Percentiles rank a stretch among this genome's conserved stretches.
These are phyloP conservation scores for Oryza brachyantha DNA, from an alignment of 176 grass and related monocot genomes.

Conservation along the genomic window DNA sequence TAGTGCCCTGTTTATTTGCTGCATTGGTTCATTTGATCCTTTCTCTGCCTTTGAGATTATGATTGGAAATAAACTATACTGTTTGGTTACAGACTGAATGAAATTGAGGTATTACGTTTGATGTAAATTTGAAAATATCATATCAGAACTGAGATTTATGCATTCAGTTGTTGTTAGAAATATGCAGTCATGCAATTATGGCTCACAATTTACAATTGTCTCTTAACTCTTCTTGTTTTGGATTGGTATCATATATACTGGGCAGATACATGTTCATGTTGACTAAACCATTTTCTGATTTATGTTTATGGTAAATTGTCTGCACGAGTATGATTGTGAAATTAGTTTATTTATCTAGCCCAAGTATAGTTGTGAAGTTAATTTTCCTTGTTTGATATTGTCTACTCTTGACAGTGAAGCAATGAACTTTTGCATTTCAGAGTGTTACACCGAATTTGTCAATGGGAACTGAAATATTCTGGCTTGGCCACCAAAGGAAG, in stretches of 20 bases:
- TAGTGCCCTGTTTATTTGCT: not conserved
- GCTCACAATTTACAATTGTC: not conserved
- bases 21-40: slow-evolving; percentile 2
- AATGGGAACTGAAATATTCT: slow-evolving; percentile 94
- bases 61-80: slow-evolving; percentile 8
- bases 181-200: not conserved
- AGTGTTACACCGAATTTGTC: slow-evolving; percentile 86
- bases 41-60: not conserved
- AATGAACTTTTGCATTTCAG: slow-evolving; percentile 39
- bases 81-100: not conserved
- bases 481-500: slow-evolving; percentile 97
- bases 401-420: not conserved
- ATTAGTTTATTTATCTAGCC: not conserved
- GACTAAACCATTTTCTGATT: not conserved
- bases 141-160: not conserved
- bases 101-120: not conserved
- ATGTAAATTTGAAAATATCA: not conserved
- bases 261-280: not conserved
- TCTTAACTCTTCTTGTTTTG: not conserved
- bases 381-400: not conserved
- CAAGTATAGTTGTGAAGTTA: not conserved
- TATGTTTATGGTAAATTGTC: not conserved
- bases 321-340: not conserved
- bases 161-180: not conserved
- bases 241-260: not conserved